A percentile compares a stretch with the other conserved stretches of the same genome.
phyloP scores from a whole-genome alignment of 805 yeast genomes.

The Cyberlindnera saturnus region DNA sequence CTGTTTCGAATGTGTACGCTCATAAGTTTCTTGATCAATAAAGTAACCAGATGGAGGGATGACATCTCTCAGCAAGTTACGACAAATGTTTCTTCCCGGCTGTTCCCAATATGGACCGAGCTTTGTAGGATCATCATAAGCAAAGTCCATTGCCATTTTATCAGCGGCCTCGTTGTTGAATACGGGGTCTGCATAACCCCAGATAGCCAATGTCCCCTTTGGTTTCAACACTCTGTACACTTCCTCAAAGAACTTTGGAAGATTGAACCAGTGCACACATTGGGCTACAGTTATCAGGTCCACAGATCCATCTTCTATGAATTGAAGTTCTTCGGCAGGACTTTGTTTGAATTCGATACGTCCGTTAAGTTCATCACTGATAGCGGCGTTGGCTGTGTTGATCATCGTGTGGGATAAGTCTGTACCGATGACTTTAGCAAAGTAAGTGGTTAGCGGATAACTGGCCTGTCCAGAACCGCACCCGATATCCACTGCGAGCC shows the following conservation, averaged over 20 bases:
- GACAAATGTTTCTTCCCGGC: constrained; percentile 63
- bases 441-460: constrained; percentile 37
- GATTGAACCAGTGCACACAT: constrained; percentile 82
- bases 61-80: constrained; percentile 37
- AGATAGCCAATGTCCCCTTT: constrained; percentile 65
- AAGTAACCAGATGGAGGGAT: constrained; percentile 37
- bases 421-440: constrained; percentile 51
- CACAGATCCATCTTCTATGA: constrained; percentile 32
- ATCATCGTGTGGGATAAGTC: constrained; percentile 61
- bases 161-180: constrained; percentile 53
- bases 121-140: constrained; percentile 39
- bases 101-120: constrained; percentile 80
- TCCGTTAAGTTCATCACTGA: constrained; percentile 6
- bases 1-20: constrained; percentile 7
- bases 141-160: constrained; percentile 42
- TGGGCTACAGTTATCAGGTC: constrained; percentile 78
- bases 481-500: constrained; percentile 61
- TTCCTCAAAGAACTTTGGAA: constrained; percentile 43
- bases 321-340: constrained; percentile 23
- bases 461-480: constrained; percentile 81
- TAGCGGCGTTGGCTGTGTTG: constrained; percentile 32
- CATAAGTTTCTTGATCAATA: constrained; percentile 30
- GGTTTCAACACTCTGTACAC: constrained; percentile 45
- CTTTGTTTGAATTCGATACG: constrained; percentile 15
- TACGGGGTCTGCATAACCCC: constrained; percentile 75